Base-by-base conservation (phyloP, 2,329 filamentous ascomycete genomes). In the Hirsutella rhossiliensis region DNA sequence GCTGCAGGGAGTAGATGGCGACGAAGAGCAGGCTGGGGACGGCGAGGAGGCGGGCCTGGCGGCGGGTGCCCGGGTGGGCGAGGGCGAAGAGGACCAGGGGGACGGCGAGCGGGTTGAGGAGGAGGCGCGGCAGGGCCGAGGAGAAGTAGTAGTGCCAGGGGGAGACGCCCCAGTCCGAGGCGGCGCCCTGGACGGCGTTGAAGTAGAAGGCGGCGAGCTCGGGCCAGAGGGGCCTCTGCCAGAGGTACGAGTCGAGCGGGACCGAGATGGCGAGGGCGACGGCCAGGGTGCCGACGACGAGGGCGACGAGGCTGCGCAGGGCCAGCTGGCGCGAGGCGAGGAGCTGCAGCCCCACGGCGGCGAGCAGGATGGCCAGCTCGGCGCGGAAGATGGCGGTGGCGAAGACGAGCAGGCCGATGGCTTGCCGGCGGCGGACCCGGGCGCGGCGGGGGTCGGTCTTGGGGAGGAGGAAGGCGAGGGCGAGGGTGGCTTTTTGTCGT, bases 121-220 rank as follows among this genome's bases (percentile, higher is more conserved):
- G 68, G 3, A 98, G 75, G 31, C 86, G 82, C 3, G 90, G 90
- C 1, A 97, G 65, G 1, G 87, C 80, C 20, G 82, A 87, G 20
- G 73, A 69, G 59, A 94, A 87, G 66, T 98, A 98, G 65, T 82
- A 94, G 58, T 87, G 72, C 77, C 82, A 90, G 0, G 88, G 84
- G 9, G 82, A 84, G 9, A 82, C 82, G 30, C 92, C 92, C 92
- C 92, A 98, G 51, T 84, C 77, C 4, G 84, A 82, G 1, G 89
- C 85, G 47, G 86, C 82, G 19, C 88, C 87, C 43, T 84, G 75
- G 42, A 97, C 65, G 44, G 87, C 88, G 62, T 98, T 98, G 72
- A 84, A 97, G 62, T 85, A 80, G 66, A 98, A 97, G 2, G 80
- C 88, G 53, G 76, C 78, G 48, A 94, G 78, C 62, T 98, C 92